Base-by-base conservation (phyloP, 169 alveolate genomes). In the Babesia ovata region DNA sequence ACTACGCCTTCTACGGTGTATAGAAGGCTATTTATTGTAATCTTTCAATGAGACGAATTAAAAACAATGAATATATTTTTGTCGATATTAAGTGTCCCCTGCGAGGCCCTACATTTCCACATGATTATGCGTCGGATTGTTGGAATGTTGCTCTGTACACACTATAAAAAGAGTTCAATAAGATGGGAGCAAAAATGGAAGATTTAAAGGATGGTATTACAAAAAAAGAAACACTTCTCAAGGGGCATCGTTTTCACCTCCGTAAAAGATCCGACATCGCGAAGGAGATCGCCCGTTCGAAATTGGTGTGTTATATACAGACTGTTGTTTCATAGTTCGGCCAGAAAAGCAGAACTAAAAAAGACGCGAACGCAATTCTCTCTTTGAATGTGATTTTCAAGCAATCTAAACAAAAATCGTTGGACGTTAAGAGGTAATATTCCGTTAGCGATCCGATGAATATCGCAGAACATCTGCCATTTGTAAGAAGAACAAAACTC, bases 1-100 rank as follows among this genome's bases (percentile, higher is more conserved):
- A 94, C 79, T 96, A 92, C 88, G 96, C 93, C 56, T 97, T 97
- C 92, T 97, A 97, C 91, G 94, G 91, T 39, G 50, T 92, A 26
- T 92, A 91, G 79, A 8, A 33, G 39, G 6, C 39, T 33, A 6
- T 33, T 33, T 33, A 33, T 33, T 33, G 39, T 33, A 33, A 6
- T 33, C 2, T 4, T 33, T 33, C 39, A 33, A 33, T n/a, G 4
- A 49, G 4, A 49, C 19, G 22, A 49, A 3, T 49, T 7, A 49
- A 49, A 49, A 49, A n/a, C 22, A 16, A 3, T 4, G 8, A 17
- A 49, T 29, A n/a, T n/a, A 39, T 14, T 24, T 13, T 8, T 16
- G 63, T 10, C 8, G 44, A 21, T 57, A 26, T 57, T 16, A 60
- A 29, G 28, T 60, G 26, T 12, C 2, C 56, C 8, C 56, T 17